These are phyloP conservation scores for Ochetophila trinervis DNA, from an alignment of 306 rosid genomes.

Conservation along the genomic window DNA sequence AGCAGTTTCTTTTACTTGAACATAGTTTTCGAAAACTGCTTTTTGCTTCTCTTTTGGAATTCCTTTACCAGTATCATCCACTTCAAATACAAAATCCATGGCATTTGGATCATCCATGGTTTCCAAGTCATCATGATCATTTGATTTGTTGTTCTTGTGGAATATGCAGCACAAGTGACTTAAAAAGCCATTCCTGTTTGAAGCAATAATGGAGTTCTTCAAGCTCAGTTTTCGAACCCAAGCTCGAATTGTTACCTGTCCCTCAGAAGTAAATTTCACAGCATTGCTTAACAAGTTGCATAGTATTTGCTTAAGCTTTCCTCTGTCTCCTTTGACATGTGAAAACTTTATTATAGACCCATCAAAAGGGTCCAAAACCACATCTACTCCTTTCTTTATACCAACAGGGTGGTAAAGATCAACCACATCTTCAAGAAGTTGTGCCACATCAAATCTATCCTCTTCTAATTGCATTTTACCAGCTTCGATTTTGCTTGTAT, in stretches of 20 bases:
- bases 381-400: constrained; percentile 62
- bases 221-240: constrained; percentile 48
- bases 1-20: constrained; percentile 67
- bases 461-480: constrained; percentile 74
- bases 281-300: constrained; percentile 76
- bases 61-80: constrained; percentile 84
- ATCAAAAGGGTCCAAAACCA: constrained; percentile 66
- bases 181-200: constrained; percentile 18
- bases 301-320: constrained; percentile 67
- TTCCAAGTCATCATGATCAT: constrained; percentile 22
- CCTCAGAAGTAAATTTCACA: constrained; percentile 65
- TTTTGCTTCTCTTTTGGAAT: constrained; percentile 68
- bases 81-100: constrained; percentile 69
- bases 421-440: constrained; percentile 68
- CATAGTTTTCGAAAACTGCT: constrained; percentile 70
- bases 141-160: constrained; percentile 28
- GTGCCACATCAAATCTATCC: constrained; percentile 62
- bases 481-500: constrained; percentile 84
- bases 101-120: constrained; percentile 28
- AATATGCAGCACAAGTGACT: constrained; percentile 33
- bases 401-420: constrained; percentile 65
- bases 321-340: constrained; percentile 67
- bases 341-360: constrained; percentile 54
- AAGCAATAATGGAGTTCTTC: constrained; percentile 38
- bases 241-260: constrained; percentile 61